These are phyloP conservation scores for Marsdenia floribunda DNA, from an alignment of 257 asterid species.

Conservation along the genomic window DNA sequence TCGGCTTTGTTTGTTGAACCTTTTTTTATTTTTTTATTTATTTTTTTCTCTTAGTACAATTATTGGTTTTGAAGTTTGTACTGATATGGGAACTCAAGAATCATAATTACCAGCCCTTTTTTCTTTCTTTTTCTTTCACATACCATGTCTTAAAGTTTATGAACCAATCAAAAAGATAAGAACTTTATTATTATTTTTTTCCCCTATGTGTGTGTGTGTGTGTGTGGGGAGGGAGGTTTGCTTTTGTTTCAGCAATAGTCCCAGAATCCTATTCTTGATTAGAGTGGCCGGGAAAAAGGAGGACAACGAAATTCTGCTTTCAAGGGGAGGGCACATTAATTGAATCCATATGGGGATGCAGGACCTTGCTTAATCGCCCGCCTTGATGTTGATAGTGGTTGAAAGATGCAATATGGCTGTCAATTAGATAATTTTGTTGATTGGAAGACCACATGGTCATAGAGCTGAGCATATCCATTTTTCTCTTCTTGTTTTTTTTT, in stretches of 20 bases:
- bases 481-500: neutral
- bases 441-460: neutral
- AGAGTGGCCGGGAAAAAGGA: neutral
- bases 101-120: neutral
- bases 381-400: constrained; percentile 7
- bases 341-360: constrained; percentile 14
- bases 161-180: neutral
- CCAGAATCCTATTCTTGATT: neutral
- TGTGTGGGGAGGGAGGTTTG: too few relatives aligned
- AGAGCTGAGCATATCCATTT: neutral
- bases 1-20: neutral
- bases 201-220: too few relatives aligned
- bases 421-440: neutral
- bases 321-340: neutral
- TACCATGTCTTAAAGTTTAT: neutral
- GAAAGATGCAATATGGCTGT: neutral
- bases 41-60: neutral
- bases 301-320: neutral
- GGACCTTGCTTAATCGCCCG: neutral
- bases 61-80: constrained; percentile 5
- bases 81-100: neutral
- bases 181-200: too few relatives aligned
- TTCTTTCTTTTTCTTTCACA: neutral
- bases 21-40: neutral
- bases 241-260: neutral